A percentile compares a stretch with the other conserved stretches of the same genome.
phyloP scores from a whole-genome alignment of 2,329 filamentous ascomycete species.

The Coniella lustricola region DNA sequence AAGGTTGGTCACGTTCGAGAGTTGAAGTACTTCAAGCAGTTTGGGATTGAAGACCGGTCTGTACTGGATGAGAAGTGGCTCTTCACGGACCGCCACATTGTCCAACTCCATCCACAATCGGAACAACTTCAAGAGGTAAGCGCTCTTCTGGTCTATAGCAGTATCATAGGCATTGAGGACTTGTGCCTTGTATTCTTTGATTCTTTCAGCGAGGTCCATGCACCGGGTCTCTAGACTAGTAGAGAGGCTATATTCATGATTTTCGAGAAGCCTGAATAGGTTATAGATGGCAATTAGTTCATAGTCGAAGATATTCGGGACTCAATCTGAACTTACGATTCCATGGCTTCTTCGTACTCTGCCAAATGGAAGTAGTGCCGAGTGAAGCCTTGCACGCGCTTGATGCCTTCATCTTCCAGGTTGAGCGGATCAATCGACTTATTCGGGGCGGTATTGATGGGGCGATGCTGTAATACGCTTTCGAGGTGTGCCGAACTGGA shows the following conservation, averaged over 20 bases:
- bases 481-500: slow-evolving; percentile 33
- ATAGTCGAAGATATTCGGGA: slow-evolving; percentile 10
- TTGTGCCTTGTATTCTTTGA: slow-evolving; percentile 28
- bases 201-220: slow-evolving; percentile 19
- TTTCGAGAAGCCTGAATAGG: too few relatives aligned
- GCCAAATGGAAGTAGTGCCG: not conserved
- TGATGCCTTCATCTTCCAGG: slow-evolving; percentile 4
- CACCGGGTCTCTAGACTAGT: too few relatives aligned
- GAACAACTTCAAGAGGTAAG: slow-evolving; percentile 44
- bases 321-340: not conserved
- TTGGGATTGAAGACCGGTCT: slow-evolving; percentile 42
- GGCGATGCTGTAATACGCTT: slow-evolving; percentile 10
- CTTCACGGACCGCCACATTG: slow-evolving; percentile 30
- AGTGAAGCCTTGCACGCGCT: slow-evolving; percentile 8
- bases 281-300: slow-evolving; percentile 20
- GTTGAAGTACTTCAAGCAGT: slow-evolving; percentile 45
- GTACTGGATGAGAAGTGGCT: slow-evolving; percentile 41
- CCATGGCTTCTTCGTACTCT: not conserved
- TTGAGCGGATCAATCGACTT: not conserved
- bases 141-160: slow-evolving; percentile 41
- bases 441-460: not conserved
- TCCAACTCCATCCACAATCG: slow-evolving; percentile 53
- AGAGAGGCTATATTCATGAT: too few relatives aligned
- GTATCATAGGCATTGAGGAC: slow-evolving; percentile 31
- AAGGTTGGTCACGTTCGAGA: slow-evolving; percentile 40